Conservation (phyloP, 2,329 filamentous ascomycete species). For the Mycogone perniciosa region DNA sequence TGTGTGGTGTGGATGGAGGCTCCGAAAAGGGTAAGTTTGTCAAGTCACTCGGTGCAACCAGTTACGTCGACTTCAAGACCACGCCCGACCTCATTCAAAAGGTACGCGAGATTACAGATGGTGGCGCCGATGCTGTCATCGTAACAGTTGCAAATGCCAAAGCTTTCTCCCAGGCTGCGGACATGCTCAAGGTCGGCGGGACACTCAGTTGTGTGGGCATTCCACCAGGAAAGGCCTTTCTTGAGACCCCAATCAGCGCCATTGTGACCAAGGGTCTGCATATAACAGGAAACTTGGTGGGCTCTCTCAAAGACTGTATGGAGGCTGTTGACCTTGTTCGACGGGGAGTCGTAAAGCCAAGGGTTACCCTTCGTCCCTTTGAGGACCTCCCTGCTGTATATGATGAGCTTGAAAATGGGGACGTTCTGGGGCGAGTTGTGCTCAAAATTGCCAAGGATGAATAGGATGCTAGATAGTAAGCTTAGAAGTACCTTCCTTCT, state of each 20-base stretch:
- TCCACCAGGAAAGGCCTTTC: conserved; percentile 11
- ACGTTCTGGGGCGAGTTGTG: conserved; percentile 14
- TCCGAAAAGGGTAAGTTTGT: conserved; percentile 12
- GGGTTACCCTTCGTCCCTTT: conserved; percentile 11
- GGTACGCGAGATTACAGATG: conserved; percentile 10
- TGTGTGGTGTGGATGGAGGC: conserved; percentile 12
- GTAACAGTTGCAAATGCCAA: conserved; percentile 13
- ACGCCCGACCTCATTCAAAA: conserved; percentile 5
- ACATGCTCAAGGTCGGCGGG: conserved; percentile 14
- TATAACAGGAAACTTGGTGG: conserved; percentile 15
- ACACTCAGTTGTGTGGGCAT: conserved; percentile 15
- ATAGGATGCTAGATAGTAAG: background rate
- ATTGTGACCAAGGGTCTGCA: conserved; percentile 14
- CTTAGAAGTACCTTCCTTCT: background rate
- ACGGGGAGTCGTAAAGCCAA: conserved; percentile 14
- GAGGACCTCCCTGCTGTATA: conserved; percentile 13
- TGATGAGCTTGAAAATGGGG: conserved; percentile 12
- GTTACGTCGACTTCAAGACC: conserved; percentile 13
- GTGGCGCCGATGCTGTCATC: conserved; percentile 14
- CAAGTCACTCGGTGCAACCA: conserved; percentile 9
- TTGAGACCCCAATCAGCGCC: conserved; percentile 14
- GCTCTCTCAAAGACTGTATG: conserved; percentile 16
- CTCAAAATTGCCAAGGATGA: conserved; percentile 16
- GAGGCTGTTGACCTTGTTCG: conserved; percentile 15
- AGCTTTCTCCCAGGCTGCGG: conserved; percentile 13